Percentiles rank a stretch among this genome's conserved stretches.
Evolutionary conservation across 129 eudicot species (phyloP).

Genomic region (Arctium minus): DNA sequence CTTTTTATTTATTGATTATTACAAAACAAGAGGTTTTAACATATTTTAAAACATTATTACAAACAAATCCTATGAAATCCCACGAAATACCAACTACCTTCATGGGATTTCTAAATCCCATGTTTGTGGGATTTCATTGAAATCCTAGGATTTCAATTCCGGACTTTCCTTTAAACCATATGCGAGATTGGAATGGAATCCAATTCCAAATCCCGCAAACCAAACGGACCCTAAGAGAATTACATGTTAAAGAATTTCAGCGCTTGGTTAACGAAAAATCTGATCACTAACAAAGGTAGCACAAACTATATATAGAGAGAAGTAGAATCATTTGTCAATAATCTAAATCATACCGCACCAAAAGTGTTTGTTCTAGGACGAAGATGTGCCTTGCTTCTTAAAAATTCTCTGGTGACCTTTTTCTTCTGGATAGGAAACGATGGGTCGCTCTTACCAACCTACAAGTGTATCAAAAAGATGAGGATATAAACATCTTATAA

Average conservation of each 20-base stretch:
- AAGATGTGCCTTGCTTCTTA: conserved; percentile 96
- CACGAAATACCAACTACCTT: too few relatives aligned
- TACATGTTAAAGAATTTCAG: neutral
- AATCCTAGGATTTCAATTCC: too few relatives aligned
- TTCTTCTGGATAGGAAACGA: conserved; percentile 95
- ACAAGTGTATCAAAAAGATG: conserved; percentile 13
- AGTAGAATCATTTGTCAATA: neutral
- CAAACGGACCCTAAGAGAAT: neutral
- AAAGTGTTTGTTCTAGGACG: conserved; percentile 98
- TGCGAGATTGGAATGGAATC: too few relatives aligned
- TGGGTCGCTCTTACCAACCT: conserved; percentile 83
- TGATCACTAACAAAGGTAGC: neutral
- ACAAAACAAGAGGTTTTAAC: too few relatives aligned
- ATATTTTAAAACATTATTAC: too few relatives aligned
- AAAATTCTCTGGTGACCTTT: conserved; percentile 77
- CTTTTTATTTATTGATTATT: too few relatives aligned
- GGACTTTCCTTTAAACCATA: too few relatives aligned
- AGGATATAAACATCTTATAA: neutral
- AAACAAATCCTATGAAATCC: too few relatives aligned
- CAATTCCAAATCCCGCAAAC: too few relatives aligned
- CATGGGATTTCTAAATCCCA: too few relatives aligned
- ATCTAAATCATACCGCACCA: conserved; percentile 81
- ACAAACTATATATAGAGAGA: neutral
- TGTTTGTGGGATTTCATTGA: too few relatives aligned
- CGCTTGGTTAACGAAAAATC: neutral